A percentile compares a stretch with the other conserved stretches of the same genome.
These are phyloP conservation scores for Aspergillus sp. DNA, from an alignment of 2,329 filamentous ascomycete genomes.

Conservation along the genomic window DNA sequence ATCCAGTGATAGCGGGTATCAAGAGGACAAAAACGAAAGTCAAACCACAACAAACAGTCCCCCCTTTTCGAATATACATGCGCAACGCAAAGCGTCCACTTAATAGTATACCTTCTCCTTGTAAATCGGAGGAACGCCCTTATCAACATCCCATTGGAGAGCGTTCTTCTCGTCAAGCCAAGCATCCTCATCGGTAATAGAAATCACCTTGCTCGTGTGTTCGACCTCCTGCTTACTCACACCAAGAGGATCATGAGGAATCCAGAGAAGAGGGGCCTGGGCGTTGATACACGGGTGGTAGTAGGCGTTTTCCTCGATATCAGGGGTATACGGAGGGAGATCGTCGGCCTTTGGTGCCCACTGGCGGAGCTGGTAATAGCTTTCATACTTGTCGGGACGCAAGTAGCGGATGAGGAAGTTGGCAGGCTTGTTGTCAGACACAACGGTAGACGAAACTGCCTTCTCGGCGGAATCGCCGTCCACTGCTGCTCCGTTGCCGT, in stretches of 20 bases:
- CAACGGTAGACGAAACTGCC: slow-evolving; percentile 18
- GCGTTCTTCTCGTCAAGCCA: slow-evolving; percentile 64
- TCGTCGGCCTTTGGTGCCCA: slow-evolving; percentile 57
- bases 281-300: slow-evolving; percentile 63
- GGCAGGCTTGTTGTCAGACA: slow-evolving; percentile 23
- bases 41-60: background rate
- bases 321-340: slow-evolving; percentile 54
- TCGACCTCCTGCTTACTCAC: slow-evolving; percentile 70
- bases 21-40: background rate
- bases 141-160: slow-evolving; percentile 52
- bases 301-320: slow-evolving; percentile 62
- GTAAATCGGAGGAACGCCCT: slow-evolving; percentile 53
- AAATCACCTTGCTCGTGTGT: slow-evolving; percentile 63
- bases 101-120: slow-evolving; percentile 51
- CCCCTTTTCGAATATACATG: background rate
- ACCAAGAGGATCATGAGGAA: slow-evolving; percentile 67
- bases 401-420: slow-evolving; percentile 52
- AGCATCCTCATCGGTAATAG: slow-evolving; percentile 74
- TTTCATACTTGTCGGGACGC: slow-evolving; percentile 68
- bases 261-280: slow-evolving; percentile 68
- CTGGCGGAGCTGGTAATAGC: slow-evolving; percentile 64
- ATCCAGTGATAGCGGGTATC: background rate
- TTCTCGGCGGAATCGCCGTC: slow-evolving; percentile 32
- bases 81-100: background rate
- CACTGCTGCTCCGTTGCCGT: slow-evolving; percentile 23